Base-by-base conservation (phyloP, 179 eudicot genomes). In the Pouteria campechiana region DNA sequence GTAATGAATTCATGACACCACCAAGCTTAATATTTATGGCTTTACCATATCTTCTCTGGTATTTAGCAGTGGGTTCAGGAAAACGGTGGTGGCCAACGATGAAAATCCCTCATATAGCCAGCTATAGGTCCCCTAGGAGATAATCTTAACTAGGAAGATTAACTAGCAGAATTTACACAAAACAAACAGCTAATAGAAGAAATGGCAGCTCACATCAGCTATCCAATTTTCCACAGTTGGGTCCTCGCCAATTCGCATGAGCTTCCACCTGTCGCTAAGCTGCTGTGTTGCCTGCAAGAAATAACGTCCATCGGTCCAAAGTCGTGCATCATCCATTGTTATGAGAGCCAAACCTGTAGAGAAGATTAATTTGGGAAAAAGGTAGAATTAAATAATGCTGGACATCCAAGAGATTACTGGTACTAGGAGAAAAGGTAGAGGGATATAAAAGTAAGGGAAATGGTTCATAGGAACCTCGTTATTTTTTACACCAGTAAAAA, bases 271-370 rank as follows among this genome's bases (percentile, higher is more conserved):
- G 41, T 73, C 61, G 58, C 73, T 70, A 37, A 90, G 76, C 46
- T 86, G 57, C 44, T 70, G 62, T 28, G 61, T 61, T 29, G 95
- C 98, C 64, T 90, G 95, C 70, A 90, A 57, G 50, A 86, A 86
- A 63, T 90, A 90, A 62, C 95, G 72, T 25, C 94, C 94, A 60
- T 90, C 98, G 6, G 98, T 90, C 98, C 94, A 90, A 37, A 90
- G 76, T 41, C 72, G 66, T 47, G 98, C 98, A 55, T 79, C 87
- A 52, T 76, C 55, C 70, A 53, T 63, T 25, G 94, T 86, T 58
- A 90, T 41, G 41, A 90, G 82, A 4, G 95, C 98, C 81, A 90
- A 68, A 49, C 95, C 95, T 90, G 55, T 14, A 41, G 49, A 33
- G n/a, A 25, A 40, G 4, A 37, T 14, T n/a, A n/a, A n/a, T n/a